Evolutionary conservation across 2,329 filamentous ascomycete genomes (phyloP).

Genomic region (Xylaria sp.): DNA sequence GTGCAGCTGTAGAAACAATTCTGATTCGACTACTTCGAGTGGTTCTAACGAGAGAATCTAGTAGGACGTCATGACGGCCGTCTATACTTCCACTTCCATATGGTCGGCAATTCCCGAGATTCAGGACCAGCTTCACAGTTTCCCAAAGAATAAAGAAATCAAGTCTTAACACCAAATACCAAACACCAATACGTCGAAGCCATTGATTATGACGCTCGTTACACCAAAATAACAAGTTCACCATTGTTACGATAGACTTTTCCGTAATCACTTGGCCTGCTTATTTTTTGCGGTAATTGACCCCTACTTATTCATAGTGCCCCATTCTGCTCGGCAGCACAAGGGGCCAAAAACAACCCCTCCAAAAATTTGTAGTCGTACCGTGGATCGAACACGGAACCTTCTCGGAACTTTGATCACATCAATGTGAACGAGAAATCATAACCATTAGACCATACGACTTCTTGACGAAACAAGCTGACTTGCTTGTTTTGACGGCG

Average conservation of each 20-base stretch:
- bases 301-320: not conserved
- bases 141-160: not conserved
- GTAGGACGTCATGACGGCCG: not conserved
- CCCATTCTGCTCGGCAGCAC: not conserved
- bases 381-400: constrained; percentile 39
- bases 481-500: too few relatives aligned
- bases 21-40: too few relatives aligned
- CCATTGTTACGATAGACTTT: not conserved
- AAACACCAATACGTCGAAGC: not conserved
- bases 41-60: not conserved
- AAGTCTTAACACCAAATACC: not conserved
- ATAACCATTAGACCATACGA: constrained; percentile 39
- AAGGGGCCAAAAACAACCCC: not conserved
- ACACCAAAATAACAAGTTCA: not conserved
- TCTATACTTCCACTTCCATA: not conserved
- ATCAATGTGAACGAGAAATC: constrained; percentile 37
- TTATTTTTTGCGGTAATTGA: not conserved
- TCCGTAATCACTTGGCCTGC: not conserved
- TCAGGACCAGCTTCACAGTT: not conserved
- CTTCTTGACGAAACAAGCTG: too few relatives aligned
- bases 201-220: not conserved
- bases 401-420: constrained; percentile 32
- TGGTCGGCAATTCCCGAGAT: too few relatives aligned
- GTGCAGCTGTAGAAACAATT: not conserved
- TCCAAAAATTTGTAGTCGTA: constrained; percentile 25